Evolutionary conservation across 148 eudicot genomes (phyloP).

Genomic region (Camellia granthamiana): DNA sequence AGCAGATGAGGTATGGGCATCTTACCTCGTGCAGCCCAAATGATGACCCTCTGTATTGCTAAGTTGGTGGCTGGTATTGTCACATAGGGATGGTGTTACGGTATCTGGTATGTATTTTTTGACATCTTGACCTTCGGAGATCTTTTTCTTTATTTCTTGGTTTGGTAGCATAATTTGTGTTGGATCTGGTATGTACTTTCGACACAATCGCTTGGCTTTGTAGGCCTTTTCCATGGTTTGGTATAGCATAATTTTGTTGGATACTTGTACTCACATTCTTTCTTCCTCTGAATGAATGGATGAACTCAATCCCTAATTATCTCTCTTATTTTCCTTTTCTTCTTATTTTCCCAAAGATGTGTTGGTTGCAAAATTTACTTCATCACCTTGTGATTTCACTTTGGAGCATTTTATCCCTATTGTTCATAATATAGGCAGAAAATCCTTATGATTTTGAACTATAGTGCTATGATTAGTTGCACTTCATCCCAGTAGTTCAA

Average conservation of each 20-base stretch:
- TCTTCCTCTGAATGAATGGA: neutral
- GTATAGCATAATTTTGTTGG: neutral
- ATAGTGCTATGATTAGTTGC: too few species aligned
- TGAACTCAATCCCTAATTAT: neutral
- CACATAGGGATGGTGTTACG: neutral
- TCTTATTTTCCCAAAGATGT: neutral
- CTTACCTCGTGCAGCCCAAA: constrained; percentile 64
- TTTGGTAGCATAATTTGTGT: neutral
- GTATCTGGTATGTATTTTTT: constrained; percentile 16
- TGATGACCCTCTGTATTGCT: constrained; percentile 25
- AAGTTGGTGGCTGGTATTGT: neutral
- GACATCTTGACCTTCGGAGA: neutral
- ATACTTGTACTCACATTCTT: neutral
- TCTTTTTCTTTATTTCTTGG: neutral
- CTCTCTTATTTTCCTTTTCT: neutral
- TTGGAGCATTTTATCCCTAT: too few species aligned
- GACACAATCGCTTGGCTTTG: neutral
- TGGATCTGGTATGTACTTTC: neutral
- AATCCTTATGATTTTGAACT: too few species aligned
- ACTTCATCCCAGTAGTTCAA: too few species aligned
- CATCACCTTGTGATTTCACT: too few species aligned
- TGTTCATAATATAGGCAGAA: too few species aligned
- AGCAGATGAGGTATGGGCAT: constrained; percentile 85
- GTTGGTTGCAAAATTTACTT: too few species aligned
- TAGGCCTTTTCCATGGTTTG: neutral